phyloP scores from a whole-genome alignment of 208 protist genomes.

The Acanthamoeba sp. region DNA sequence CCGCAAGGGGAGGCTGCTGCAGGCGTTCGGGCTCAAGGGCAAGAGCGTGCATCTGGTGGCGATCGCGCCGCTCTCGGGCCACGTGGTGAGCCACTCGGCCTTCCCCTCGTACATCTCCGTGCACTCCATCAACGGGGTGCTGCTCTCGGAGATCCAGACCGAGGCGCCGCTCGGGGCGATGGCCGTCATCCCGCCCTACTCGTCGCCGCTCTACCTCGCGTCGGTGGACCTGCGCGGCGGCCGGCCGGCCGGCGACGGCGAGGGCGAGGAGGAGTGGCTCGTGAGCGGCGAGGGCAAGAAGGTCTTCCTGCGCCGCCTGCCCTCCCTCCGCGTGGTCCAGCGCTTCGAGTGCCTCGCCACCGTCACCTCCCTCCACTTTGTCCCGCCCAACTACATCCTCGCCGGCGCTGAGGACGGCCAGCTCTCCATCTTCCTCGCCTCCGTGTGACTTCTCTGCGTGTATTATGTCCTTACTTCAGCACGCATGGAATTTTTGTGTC shows the following conservation, averaged over 20 bases:
- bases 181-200: slow-evolving; percentile 70
- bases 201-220: slow-evolving; percentile 2
- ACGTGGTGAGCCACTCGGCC: slow-evolving; percentile 73
- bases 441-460: not conserved
- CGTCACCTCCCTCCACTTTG: slow-evolving; percentile 74
- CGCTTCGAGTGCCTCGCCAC: slow-evolving; percentile 69
- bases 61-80: not conserved
- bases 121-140: slow-evolving; percentile 86
- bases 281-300: slow-evolving; percentile 79
- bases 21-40: slow-evolving; percentile 24
- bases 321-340: slow-evolving; percentile 76
- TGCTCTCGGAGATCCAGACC: slow-evolving; percentile 77
- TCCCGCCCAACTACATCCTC: slow-evolving; percentile 80
- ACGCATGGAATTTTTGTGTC: too few relatives aligned
- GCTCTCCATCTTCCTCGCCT: slow-evolving; percentile 80
- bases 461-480: too few relatives aligned
- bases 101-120: slow-evolving; percentile 79
- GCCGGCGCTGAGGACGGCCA: slow-evolving; percentile 84
- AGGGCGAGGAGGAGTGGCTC: slow-evolving; percentile 84
- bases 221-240: slow-evolving; percentile 17
- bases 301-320: slow-evolving; percentile 78
- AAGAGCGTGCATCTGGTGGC: slow-evolving; percentile 67
- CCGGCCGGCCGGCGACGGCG: not conserved
- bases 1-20: slow-evolving; percentile 36
- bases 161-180: slow-evolving; percentile 79